Percentiles rank a stretch among this genome's conserved stretches.
Conservation (phyloP, 306 rosid species). For the Dalbergia oliveri region DNA sequence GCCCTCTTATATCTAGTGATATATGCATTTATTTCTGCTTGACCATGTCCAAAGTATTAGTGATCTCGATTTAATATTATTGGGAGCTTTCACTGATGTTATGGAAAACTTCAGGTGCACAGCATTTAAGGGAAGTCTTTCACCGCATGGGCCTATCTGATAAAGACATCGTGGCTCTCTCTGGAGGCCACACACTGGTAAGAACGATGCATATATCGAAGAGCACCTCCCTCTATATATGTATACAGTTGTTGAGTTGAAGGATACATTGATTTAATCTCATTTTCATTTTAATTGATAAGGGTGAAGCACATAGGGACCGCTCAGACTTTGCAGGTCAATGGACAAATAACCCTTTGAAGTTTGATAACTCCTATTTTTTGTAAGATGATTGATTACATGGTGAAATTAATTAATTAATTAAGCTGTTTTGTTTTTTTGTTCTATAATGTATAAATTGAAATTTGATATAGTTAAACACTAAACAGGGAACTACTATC, state of each 20-base stretch:
- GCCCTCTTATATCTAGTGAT: neutral
- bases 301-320: constrained; percentile 85
- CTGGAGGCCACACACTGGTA: constrained; percentile 97
- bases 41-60: neutral
- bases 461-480: constrained; percentile 1
- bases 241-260: neutral
- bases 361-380: constrained; percentile 84
- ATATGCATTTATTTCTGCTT: neutral
- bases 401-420: neutral
- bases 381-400: constrained; percentile 52
- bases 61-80: neutral
- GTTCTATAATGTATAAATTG: neutral
- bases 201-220: neutral
- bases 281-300: constrained; percentile 25
- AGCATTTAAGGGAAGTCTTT: constrained; percentile 75
- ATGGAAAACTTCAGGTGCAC: constrained; percentile 59
- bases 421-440: neutral
- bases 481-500: constrained; percentile 66
- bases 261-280: constrained; percentile 5
- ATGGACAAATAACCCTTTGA: constrained; percentile 75
- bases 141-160: constrained; percentile 78
- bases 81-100: neutral
- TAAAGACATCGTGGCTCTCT: constrained; percentile 86
- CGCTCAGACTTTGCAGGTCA: constrained; percentile 85
- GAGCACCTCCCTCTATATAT: neutral